phyloP scores from a whole-genome alignment of 2,329 filamentous ascomycete genomes.

The Diaporthe sp. region DNA sequence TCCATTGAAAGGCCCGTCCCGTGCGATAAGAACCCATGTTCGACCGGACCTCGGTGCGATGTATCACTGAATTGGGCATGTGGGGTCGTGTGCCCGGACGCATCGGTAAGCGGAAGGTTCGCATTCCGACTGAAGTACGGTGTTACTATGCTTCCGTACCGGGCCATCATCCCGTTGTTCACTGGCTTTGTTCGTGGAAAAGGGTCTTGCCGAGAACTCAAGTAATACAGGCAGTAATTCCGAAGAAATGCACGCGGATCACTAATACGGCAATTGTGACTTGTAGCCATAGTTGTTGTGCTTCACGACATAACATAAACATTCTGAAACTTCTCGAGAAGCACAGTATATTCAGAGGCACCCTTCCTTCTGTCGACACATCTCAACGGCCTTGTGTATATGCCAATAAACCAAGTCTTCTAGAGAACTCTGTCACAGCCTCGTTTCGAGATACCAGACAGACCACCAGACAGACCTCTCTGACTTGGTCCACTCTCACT shows the following conservation, averaged over 20 bases:
- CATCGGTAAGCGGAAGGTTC: background rate
- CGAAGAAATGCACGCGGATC: background rate
- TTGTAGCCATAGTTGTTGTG: background rate
- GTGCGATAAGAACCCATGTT: background rate
- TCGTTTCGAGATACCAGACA: background rate
- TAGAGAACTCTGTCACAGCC: background rate
- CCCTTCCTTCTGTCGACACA: background rate
- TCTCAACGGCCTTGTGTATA: background rate
- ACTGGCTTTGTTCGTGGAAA: background rate
- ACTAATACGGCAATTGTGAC: background rate
- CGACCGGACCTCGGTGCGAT: background rate
- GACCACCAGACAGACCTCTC: background rate
- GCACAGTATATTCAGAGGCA: background rate
- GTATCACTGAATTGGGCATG: background rate
- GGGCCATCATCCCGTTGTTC: background rate
- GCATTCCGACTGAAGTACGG: background rate
- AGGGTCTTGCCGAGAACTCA: background rate
- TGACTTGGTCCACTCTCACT: background rate
- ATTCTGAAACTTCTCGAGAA: background rate
- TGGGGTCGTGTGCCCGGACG: background rate
- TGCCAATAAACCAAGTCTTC: background rate
- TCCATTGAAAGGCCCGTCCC: background rate
- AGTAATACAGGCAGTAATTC: background rate
- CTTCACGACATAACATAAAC: background rate
- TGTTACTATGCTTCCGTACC: background rate